Base-by-base conservation (phyloP, 768 basidiomycete genomes). In the Russula foetens region DNA sequence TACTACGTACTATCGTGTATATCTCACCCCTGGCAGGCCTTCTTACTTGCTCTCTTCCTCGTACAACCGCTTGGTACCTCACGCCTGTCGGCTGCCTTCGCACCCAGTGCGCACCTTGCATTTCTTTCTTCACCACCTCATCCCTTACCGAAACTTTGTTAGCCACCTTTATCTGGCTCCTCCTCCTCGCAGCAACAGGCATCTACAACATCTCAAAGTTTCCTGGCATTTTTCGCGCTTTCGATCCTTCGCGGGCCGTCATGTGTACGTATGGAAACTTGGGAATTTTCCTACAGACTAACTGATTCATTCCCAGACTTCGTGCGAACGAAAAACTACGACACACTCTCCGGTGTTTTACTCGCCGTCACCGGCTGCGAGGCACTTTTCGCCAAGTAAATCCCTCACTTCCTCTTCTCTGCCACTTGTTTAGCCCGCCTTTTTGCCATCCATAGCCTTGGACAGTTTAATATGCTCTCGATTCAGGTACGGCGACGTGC, bases 281-380 rank as follows among this genome's bases (percentile, higher is more conserved):
- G 31, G 7, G 2, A 21, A n/a, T 14, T 51, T 43, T 29, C 17
- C 49, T 38, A 43, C 56, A 45, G 53, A 45, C 35, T 49, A 9
- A 58, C 46, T 46, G 1, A 44, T 12, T 58, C 21, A 12, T 52
- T 33, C 31, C 33, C 58, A 85, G 83, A 81, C 17, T 89, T 89
- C 60, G 83, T 86, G 1, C 78, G 85, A 14, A 88, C 85, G 1
- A 73, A 71, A 54, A 70, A 86, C 59, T 88, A 81, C 60, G 82
- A 84, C 60, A 69, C 81, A 6, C 77, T 89, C 0, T 76, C 83
- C 8, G 86, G 85, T 35, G 77, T 88, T 1, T 72, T 89, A 7
- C 78, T 89, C 1, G 79, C 82, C 1, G 63, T 88, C n/a, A 89
- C 87, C 0, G 87, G 87, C 0, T 84, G 80, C 65, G 86, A 88